Conservation (phyloP, 2,329 filamentous ascomycete genomes). For the Xylaria sp. region DNA sequence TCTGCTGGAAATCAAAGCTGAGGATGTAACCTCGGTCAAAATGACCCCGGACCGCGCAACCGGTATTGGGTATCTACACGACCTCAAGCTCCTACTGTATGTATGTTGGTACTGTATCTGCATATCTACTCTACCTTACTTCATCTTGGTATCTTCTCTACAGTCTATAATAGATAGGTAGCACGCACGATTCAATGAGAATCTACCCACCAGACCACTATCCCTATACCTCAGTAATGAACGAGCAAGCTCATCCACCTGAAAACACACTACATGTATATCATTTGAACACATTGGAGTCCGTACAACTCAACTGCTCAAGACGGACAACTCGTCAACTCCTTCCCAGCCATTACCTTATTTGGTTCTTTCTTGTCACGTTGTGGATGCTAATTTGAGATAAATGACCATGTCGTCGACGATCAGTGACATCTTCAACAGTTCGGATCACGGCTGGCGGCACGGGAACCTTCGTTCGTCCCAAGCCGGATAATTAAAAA, state of each 20-base stretch:
- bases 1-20: not conserved
- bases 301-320: not conserved
- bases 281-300: not conserved
- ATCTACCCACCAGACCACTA: no score
- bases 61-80: no score
- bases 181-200: no score
- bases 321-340: not conserved
- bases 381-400: conserved; percentile 10
- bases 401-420: conserved; percentile 17
- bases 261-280: not conserved
- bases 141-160: no score
- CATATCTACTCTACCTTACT: no score
- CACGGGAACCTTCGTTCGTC: conserved; percentile 40
- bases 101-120: not conserved
- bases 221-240: not conserved
- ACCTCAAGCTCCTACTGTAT: no score
- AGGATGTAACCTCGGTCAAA: conserved; percentile 3
- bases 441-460: conserved; percentile 38
- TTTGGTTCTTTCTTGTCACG: not conserved
- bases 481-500: conserved; percentile 47
- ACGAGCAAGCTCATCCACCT: not conserved
- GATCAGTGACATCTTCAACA: conserved; percentile 33
- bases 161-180: no score
- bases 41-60: not conserved
- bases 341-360: not conserved